phyloP scores from a whole-genome alignment of 495 filamentous ascomycete genomes.

The Aspergillus olivimuriae region DNA sequence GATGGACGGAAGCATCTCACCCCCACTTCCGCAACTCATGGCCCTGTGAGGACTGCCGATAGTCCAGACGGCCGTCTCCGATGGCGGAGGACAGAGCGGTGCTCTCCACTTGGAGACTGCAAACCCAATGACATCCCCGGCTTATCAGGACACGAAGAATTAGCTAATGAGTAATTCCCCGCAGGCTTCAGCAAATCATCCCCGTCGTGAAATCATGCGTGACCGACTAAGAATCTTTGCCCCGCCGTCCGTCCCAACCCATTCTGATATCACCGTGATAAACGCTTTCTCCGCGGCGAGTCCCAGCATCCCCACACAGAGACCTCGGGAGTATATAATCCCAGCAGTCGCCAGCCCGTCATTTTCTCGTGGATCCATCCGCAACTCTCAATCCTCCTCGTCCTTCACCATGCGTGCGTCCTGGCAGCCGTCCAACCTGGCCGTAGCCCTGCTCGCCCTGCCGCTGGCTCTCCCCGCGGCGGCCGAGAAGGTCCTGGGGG shows the following conservation, averaged over 20 bases:
- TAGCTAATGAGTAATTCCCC: conserved; percentile 1
- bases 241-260: conserved; percentile 6
- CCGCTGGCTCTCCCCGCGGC: conserved; percentile 31
- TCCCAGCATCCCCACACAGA: neutral
- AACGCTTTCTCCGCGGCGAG: conserved; percentile 6
- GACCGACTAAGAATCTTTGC: neutral
- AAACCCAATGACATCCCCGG: neutral
- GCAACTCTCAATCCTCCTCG: neutral
- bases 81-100: neutral
- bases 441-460: conserved; percentile 24
- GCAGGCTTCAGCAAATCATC: neutral
- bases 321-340: too few relatives aligned
- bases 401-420: conserved; percentile 25
- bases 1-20: too few relatives aligned
- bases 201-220: neutral
- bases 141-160: neutral
- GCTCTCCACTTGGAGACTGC: neutral
- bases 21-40: too few relatives aligned
- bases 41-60: too few relatives aligned
- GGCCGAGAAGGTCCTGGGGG: conserved; percentile 55
- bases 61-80: neutral
- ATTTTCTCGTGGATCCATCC: neutral
- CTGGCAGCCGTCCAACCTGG: conserved; percentile 20
- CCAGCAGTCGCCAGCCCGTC: neutral
- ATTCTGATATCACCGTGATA: conserved; percentile 5